A percentile compares a stretch with the other conserved stretches of the same genome.
Evolutionary conservation across 2,329 filamentous ascomycete species (phyloP).

Genomic region (Sporothrix luriei): DNA sequence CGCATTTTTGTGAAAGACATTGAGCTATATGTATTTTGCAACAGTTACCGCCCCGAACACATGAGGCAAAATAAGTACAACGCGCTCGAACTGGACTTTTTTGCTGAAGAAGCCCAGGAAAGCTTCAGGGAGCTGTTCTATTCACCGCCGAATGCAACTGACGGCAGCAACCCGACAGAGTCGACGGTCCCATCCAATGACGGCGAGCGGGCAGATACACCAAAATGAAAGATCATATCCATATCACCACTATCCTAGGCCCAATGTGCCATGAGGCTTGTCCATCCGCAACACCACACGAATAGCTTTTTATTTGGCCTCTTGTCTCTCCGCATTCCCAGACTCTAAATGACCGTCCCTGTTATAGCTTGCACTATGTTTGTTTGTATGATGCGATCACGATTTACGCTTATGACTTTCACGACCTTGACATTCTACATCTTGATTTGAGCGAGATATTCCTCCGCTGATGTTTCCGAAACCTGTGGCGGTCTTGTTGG

Average conservation of each 20-base stretch:
- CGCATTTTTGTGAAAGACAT: slow-evolving; percentile 58
- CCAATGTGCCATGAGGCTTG: neutral
- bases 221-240: neutral
- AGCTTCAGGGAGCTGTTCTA: slow-evolving; percentile 50
- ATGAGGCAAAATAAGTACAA: slow-evolving; percentile 54
- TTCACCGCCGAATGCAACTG: slow-evolving; percentile 30
- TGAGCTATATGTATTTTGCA: slow-evolving; percentile 61
- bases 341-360: neutral
- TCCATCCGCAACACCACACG: neutral
- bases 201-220: neutral
- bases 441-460: neutral
- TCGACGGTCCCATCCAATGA: slow-evolving; percentile 26
- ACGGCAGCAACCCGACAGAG: slow-evolving; percentile 17
- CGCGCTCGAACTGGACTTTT: slow-evolving; percentile 57
- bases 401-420: slow-evolving; percentile 9
- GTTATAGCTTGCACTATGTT: neutral
- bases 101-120: slow-evolving; percentile 47
- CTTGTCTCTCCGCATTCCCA: neutral
- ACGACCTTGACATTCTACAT: neutral
- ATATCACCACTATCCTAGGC: neutral
- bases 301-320: neutral
- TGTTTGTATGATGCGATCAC: neutral
- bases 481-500: neutral
- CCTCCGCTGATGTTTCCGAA: neutral
- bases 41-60: slow-evolving; percentile 56